phyloP scores from a whole-genome alignment of 305 asterid genomes.

The Fraxinus paxiana region DNA sequence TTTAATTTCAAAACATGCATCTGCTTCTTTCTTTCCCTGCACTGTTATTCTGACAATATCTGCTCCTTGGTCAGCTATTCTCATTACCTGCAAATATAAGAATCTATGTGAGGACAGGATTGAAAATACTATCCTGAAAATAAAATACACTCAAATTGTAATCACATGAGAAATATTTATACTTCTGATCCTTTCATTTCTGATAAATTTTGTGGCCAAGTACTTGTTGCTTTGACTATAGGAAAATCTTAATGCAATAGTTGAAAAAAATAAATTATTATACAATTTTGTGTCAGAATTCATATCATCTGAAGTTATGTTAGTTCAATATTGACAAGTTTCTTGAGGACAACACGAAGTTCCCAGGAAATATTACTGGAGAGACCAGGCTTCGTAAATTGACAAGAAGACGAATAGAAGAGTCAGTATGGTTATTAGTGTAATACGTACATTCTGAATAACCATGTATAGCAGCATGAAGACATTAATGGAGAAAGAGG shows the following conservation, averaged over 20 bases:
- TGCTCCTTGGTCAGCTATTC: constrained; percentile 93
- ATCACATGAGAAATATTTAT: background rate
- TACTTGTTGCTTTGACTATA: background rate
- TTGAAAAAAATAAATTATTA: background rate
- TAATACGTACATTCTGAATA: background rate
- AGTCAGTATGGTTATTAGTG: background rate
- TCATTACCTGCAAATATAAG: constrained; percentile 67
- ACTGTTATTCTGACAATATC: constrained; percentile 95
- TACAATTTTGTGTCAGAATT: background rate
- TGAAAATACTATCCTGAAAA: background rate
- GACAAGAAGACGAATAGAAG: background rate
- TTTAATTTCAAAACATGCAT: constrained; percentile 87
- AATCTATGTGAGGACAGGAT: constrained; percentile 9
- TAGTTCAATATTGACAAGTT: background rate
- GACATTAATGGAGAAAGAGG: background rate
- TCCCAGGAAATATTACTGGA: background rate
- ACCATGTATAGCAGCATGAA: background rate
- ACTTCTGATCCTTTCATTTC: background rate
- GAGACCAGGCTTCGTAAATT: background rate
- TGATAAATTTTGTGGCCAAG: background rate
- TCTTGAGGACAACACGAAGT: background rate
- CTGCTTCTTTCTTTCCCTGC: constrained; percentile 98
- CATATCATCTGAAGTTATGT: background rate
- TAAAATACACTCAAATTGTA: background rate
- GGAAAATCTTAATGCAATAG: background rate